phyloP scores from a whole-genome alignment of 805 yeast species.

The Clavispora asparagi region DNA sequence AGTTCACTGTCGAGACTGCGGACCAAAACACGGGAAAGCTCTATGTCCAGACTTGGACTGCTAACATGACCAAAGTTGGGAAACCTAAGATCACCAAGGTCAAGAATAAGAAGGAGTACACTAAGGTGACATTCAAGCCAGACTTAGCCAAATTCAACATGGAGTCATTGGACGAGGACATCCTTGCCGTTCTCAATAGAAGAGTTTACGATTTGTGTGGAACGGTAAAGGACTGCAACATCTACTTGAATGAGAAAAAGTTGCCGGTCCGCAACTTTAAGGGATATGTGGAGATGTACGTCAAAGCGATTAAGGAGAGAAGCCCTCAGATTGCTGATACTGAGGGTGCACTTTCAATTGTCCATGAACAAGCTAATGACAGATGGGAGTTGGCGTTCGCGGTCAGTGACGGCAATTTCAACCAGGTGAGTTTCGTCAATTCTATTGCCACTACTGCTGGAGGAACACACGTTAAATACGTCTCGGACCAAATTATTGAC shows the following conservation, averaged over 20 bases:
- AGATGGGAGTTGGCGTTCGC: constrained; percentile 98
- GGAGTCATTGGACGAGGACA: constrained; percentile 79
- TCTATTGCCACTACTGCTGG: constrained; percentile 97
- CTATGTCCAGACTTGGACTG: constrained; percentile 80
- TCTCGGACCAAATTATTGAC: constrained; percentile 77
- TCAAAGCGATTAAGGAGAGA: constrained; percentile 62
- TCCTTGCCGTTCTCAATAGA: constrained; percentile 77
- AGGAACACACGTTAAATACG: constrained; percentile 88
- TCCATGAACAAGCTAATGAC: constrained; percentile 75
- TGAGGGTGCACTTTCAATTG: constrained; percentile 42
- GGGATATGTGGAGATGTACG: constrained; percentile 82
- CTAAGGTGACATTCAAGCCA: constrained; percentile 83
- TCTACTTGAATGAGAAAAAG: constrained; percentile 69
- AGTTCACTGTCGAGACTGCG: constrained; percentile 83
- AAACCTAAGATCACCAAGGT: constrained; percentile 66
- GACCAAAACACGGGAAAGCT: constrained; percentile 58
- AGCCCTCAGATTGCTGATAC: constrained; percentile 32
- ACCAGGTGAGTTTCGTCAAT: constrained; percentile 94
- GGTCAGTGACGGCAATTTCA: constrained; percentile 82
- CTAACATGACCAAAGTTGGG: constrained; percentile 76
- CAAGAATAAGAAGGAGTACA: constrained; percentile 66
- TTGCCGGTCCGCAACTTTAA: constrained; percentile 73
- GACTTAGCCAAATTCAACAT: constrained; percentile 81
- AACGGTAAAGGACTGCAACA: constrained; percentile 77
- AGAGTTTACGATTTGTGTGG: constrained; percentile 97